Evolutionary conservation across 139 green algal species (phyloP).

Genomic region (Picochlorum sp.): DNA sequence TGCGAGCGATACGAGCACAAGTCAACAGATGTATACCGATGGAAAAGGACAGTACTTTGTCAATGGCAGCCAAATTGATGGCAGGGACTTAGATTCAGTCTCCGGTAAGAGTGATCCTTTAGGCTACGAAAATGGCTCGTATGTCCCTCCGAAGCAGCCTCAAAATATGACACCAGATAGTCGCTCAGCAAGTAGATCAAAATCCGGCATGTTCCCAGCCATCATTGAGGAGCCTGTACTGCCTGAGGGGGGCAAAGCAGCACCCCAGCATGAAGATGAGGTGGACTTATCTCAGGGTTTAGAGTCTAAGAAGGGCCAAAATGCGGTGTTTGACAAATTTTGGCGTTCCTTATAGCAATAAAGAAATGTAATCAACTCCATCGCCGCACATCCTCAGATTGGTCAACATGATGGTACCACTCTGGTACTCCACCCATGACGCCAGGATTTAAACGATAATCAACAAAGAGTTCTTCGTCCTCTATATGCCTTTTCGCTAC

Average conservation of each 20-base stretch:
- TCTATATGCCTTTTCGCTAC: constrained; percentile 38
- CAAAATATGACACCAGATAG: constrained; percentile 3
- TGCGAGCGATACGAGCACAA: constrained; percentile 2
- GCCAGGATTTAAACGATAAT: constrained; percentile 57
- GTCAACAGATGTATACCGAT: constrained; percentile 2
- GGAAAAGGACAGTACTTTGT: background rate
- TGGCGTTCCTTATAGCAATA: constrained; percentile 7
- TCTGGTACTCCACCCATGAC: constrained; percentile 23
- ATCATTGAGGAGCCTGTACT: constrained; percentile 2
- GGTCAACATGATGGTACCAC: constrained; percentile 62
- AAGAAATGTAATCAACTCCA: constrained; percentile 34
- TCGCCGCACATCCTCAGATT: constrained; percentile 45
- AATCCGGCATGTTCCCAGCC: constrained; percentile 6
- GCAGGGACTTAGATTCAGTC: background rate
- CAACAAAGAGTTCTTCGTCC: constrained; percentile 63
- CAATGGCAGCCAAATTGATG: background rate
- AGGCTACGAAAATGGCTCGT: constrained; percentile 1
- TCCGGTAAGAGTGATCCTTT: background rate
- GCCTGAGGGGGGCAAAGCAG: background rate
- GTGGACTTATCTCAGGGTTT: background rate
- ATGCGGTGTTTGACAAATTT: constrained; percentile 17
- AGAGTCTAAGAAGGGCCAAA: constrained; percentile 3
- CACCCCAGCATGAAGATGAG: background rate
- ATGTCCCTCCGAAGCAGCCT: background rate
- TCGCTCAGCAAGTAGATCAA: constrained; percentile 2